A percentile compares a stretch with the other conserved stretches of the same genome.
Conservation (phyloP, 306 rosid species). For the Rosa persica region DNA sequence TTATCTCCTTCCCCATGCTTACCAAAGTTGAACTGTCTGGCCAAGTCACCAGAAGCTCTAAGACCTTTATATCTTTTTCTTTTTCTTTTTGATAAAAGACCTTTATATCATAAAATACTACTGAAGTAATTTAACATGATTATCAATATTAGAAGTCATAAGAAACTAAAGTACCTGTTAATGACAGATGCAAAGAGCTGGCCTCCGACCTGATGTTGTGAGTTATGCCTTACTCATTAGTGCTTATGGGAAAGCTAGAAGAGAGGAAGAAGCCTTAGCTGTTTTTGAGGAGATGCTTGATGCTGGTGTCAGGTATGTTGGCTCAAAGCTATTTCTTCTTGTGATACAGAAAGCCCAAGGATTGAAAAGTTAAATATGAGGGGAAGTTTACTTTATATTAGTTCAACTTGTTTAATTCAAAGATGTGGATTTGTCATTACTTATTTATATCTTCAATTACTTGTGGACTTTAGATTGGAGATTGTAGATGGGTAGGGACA, state of each 20-base stretch:
- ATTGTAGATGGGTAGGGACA: not conserved
- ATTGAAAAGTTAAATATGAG: not conserved
- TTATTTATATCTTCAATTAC: not conserved
- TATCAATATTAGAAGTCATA: slow-evolving; percentile 29
- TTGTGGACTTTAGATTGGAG: not conserved
- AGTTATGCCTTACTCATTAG: slow-evolving; percentile 82
- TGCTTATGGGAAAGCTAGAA: slow-evolving; percentile 96
- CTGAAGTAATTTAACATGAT: not conserved
- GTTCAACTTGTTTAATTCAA: not conserved
- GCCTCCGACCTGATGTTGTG: slow-evolving; percentile 81
- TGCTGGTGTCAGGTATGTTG: slow-evolving; percentile 85
- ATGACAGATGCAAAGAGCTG: slow-evolving; percentile 96
- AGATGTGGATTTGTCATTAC: not conserved
- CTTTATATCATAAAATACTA: not conserved
- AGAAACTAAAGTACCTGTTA: slow-evolving; percentile 47
- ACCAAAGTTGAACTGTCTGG: not conserved
- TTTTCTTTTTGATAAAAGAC: too few relatives aligned
- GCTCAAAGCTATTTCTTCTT: slow-evolving; percentile 1
- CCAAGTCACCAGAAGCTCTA: not conserved
- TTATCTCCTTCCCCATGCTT: not conserved
- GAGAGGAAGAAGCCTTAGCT: slow-evolving; percentile 96
- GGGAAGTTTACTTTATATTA: not conserved
- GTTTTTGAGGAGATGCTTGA: slow-evolving; percentile 98
- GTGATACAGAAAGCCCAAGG: not conserved
- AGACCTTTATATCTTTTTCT: not conserved